Percentiles rank a stretch among this genome's conserved stretches.
Evolutionary conservation across 371 early-diverging fungal genomes (phyloP).

Genomic region (Blakeslea trispora): DNA sequence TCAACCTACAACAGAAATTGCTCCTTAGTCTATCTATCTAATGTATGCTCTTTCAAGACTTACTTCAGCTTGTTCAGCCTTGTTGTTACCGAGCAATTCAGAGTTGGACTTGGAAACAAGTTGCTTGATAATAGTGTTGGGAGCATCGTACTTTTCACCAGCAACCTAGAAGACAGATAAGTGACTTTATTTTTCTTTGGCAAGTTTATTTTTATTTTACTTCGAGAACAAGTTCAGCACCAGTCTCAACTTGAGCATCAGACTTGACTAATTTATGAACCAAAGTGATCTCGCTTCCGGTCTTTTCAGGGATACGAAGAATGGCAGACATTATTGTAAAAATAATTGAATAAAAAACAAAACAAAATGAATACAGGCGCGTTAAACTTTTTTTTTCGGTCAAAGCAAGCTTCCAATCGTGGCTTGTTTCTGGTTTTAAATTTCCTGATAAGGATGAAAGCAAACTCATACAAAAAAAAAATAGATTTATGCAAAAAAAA

Average conservation of each 20-base stretch:
- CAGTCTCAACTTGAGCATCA: constrained; percentile 31
- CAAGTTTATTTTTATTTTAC: constrained; percentile 18
- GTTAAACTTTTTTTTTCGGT: not conserved
- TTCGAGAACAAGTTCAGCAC: constrained; percentile 30
- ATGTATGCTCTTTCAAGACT: constrained; percentile 23
- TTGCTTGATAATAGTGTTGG: constrained; percentile 54
- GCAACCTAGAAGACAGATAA: constrained; percentile 27
- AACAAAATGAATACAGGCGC: constrained; percentile 16
- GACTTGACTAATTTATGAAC: constrained; percentile 37
- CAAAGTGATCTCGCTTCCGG: constrained; percentile 37
- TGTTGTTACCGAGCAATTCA: constrained; percentile 54
- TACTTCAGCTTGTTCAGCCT: constrained; percentile 59
- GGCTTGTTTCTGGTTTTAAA: too few species aligned
- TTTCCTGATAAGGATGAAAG: too few species aligned
- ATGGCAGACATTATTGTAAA: constrained; percentile 38
- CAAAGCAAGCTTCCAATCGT: too few species aligned
- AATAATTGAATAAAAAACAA: constrained; percentile 2
- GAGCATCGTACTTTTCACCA: constrained; percentile 52
- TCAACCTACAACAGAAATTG: constrained; percentile 46
- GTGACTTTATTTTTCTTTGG: not conserved
- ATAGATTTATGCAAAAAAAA: too few species aligned
- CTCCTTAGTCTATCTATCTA: constrained; percentile 24
- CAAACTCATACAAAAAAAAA: too few species aligned
- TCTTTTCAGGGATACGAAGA: constrained; percentile 41
- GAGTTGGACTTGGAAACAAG: constrained; percentile 52